These are phyloP conservation scores for Fraxinus xanthoxyloides DNA, from an alignment of 305 asterid genomes.

Conservation along the genomic window DNA sequence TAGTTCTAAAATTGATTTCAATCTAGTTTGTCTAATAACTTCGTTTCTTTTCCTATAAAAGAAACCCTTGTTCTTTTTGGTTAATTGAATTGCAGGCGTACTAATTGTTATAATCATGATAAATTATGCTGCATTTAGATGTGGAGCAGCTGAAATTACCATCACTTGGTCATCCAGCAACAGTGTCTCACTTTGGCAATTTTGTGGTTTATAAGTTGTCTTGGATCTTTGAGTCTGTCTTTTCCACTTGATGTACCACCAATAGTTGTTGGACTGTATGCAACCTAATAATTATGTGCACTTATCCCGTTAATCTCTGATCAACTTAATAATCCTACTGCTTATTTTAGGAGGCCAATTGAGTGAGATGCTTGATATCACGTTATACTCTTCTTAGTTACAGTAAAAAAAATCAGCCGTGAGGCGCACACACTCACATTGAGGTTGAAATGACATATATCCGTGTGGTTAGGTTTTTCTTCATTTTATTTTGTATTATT, in stretches of 20 bases:
- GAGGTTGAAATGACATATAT: neutral
- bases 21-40: neutral
- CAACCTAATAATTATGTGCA: neutral
- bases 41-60: neutral
- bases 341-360: neutral
- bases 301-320: neutral
- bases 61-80: neutral
- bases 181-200: neutral
- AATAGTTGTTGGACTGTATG: neutral
- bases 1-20: neutral
- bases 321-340: neutral
- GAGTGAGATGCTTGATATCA: neutral
- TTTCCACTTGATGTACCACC: neutral
- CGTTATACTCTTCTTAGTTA: neutral
- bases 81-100: neutral
- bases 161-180: neutral
- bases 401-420: neutral
- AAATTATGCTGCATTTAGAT: neutral
- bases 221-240: neutral
- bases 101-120: neutral
- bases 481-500: neutral
- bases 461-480: neutral
- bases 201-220: neutral
- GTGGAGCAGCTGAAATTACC: neutral
- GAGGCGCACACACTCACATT: neutral